Evolutionary conservation across 345 rosid genomes (phyloP).

Genomic region (Eucalyptus marginata): DNA sequence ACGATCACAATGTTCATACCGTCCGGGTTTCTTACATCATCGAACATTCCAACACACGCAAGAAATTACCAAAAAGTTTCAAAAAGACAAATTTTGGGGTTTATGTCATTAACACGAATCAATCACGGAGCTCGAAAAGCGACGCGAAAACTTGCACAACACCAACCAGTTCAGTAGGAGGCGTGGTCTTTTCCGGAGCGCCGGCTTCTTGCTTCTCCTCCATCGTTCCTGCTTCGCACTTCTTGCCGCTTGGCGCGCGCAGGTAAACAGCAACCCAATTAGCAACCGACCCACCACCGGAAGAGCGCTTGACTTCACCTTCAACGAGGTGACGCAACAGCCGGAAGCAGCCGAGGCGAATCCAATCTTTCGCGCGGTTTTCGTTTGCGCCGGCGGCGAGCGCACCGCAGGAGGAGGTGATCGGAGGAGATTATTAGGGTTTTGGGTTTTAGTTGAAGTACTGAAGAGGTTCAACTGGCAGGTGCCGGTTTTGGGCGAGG

Average conservation of each 20-base stretch:
- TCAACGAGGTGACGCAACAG: neutral
- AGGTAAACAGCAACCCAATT: neutral
- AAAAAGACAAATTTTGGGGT: neutral
- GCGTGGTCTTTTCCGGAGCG: neutral
- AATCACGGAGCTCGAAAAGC: neutral
- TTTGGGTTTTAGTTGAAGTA: neutral
- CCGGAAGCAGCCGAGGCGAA: neutral
- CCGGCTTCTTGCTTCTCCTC: neutral
- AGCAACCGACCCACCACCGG: neutral
- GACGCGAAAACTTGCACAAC: neutral
- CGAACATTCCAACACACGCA: neutral
- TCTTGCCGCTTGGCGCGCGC: neutral
- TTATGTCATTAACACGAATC: neutral
- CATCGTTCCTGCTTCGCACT: neutral
- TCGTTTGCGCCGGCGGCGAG: neutral
- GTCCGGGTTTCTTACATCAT: neutral
- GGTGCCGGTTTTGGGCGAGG: neutral
- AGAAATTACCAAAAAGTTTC: neutral
- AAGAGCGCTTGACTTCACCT: neutral
- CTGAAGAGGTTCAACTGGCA: neutral
- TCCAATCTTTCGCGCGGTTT: neutral
- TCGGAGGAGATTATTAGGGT: neutral
- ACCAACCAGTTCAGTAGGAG: neutral
- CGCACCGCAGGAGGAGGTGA: neutral
- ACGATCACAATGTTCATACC: neutral